phyloP scores from a whole-genome alignment of 208 protist species.

The Angomonas ambiguus region DNA sequence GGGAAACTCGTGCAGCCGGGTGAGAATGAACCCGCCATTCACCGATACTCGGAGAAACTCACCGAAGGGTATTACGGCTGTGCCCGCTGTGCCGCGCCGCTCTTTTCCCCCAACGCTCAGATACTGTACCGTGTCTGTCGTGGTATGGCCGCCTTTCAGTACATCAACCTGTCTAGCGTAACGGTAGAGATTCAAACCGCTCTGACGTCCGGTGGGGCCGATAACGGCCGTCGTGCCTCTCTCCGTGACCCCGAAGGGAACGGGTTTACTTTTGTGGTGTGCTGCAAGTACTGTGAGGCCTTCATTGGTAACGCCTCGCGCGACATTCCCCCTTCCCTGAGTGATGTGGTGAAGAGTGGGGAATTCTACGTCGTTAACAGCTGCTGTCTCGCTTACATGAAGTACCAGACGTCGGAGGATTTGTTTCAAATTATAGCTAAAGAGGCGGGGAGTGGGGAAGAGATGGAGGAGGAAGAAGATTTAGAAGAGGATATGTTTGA shows the following conservation, averaged over 20 bases:
- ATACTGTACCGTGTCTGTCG: constrained; percentile 28
- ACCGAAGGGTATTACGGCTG: constrained; percentile 67
- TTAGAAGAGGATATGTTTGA: constrained; percentile 2
- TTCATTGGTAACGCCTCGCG: constrained; percentile 39
- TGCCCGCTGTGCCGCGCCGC: constrained; percentile 55
- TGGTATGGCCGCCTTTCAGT: constrained; percentile 56
- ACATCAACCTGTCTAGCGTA: constrained; percentile 36
- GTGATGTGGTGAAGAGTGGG: neutral
- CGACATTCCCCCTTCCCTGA: constrained; percentile 15
- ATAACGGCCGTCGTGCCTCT: neutral
- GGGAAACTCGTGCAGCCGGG: neutral
- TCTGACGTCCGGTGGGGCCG: neutral
- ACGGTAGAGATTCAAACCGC: constrained; percentile 27
- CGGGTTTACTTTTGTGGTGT: constrained; percentile 35
- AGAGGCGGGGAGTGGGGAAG: neutral
- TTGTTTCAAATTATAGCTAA: constrained; percentile 20
- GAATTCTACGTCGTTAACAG: constrained; percentile 63
- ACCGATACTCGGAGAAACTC: constrained; percentile 28
- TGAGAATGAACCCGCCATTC: constrained; percentile 16
- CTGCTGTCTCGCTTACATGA: constrained; percentile 45
- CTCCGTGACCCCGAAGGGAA: neutral
- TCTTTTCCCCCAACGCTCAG: constrained; percentile 52
- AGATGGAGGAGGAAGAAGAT: constrained; percentile 9
- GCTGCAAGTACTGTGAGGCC: constrained; percentile 51
- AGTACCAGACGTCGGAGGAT: constrained; percentile 15